phyloP scores from a whole-genome alignment of 73 alveolate species.

The Symbiodinium natans region DNA sequence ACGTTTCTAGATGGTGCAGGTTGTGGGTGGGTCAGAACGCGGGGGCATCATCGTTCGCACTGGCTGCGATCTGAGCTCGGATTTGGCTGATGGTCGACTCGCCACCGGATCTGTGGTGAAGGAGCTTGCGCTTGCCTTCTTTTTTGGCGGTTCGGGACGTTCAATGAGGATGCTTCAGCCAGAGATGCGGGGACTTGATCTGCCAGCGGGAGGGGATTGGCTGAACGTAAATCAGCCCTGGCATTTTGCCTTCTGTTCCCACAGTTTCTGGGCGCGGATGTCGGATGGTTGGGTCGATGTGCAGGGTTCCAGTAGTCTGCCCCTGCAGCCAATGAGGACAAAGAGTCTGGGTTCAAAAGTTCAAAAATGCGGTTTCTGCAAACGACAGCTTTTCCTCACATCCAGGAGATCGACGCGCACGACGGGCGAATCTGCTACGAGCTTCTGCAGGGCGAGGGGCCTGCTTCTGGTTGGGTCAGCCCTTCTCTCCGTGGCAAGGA shows the following conservation, averaged over 20 bases:
- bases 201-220: no score
- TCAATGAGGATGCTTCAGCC: no score
- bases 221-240: no score
- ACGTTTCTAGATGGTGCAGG: constrained; percentile 17
- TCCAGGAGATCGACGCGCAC: constrained; percentile 42
- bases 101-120: constrained; percentile 77
- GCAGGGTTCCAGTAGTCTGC: no score
- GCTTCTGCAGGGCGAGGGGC: constrained; percentile 48
- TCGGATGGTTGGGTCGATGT: background rate
- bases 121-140: background rate
- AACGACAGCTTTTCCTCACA: background rate
- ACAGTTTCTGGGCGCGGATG: no score
- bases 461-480: constrained; percentile 80
- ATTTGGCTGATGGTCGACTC: constrained; percentile 48
- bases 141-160: no score
- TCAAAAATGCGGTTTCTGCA: no score
- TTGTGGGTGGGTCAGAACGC: constrained; percentile 70
- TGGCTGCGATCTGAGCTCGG: constrained; percentile 84
- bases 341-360: no score
- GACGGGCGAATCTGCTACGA: constrained; percentile 78
- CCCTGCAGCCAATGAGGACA: no score
- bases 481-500: constrained; percentile 91
- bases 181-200: no score
- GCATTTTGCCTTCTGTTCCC: no score
- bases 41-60: constrained; percentile 72